Evolutionary conservation across 108 stramenopile genomes (phyloP).

Genomic region (Pseudonitzschia delicatissima): DNA sequence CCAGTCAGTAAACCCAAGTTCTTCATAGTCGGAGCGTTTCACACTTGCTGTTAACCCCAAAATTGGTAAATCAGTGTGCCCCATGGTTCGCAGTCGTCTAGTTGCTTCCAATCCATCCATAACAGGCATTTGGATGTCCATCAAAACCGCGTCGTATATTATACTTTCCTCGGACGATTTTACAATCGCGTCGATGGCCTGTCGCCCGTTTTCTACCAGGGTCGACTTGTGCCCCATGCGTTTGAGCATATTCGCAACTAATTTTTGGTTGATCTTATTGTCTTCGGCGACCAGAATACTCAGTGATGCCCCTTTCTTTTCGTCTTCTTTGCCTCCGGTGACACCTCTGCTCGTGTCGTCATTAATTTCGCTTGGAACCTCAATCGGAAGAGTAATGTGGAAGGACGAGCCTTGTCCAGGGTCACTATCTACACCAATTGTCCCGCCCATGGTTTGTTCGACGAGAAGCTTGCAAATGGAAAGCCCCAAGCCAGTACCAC

Average conservation of each 20-base stretch:
- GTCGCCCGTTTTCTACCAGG: constrained; percentile 33
- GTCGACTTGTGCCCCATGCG: constrained; percentile 33
- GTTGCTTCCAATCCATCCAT: constrained; percentile 73
- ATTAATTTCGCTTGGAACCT: constrained; percentile 9
- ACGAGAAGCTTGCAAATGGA: constrained; percentile 43
- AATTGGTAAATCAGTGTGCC: constrained; percentile 38
- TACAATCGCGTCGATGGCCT: constrained; percentile 49
- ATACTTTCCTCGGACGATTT: not conserved
- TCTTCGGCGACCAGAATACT: constrained; percentile 57
- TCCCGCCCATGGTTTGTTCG: constrained; percentile 40
- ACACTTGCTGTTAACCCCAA: constrained; percentile 51
- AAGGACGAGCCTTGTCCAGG: constrained; percentile 34
- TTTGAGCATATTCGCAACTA: constrained; percentile 32
- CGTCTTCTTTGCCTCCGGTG: not conserved
- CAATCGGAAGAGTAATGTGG: constrained; percentile 32
- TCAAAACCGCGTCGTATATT: constrained; percentile 47
- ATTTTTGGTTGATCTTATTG: constrained; percentile 50
- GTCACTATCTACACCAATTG: constrained; percentile 40
- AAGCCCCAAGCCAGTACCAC: constrained; percentile 58
- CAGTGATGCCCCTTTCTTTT: not conserved
- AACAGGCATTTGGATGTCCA: constrained; percentile 74
- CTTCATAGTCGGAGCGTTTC: constrained; percentile 25
- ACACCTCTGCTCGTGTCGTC: not conserved
- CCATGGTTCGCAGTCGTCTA: constrained; percentile 33
- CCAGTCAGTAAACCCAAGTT: constrained; percentile 38